Evolutionary conservation across 768 basidiomycete species (phyloP).

Genomic region (Tricholoma hemisulphureum): DNA sequence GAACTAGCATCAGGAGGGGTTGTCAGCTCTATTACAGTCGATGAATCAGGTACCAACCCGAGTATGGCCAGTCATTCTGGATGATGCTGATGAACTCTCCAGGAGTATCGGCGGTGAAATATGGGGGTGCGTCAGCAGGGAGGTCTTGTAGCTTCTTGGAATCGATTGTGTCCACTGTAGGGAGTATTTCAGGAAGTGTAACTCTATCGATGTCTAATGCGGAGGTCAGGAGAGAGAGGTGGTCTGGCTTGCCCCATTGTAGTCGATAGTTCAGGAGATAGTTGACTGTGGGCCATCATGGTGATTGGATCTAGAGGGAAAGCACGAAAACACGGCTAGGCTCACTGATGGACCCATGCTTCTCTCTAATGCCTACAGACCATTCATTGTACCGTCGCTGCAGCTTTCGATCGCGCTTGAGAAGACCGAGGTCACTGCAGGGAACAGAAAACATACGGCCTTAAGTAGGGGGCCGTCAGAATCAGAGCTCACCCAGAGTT

Average conservation of each 20-base stretch:
- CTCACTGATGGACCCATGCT: slow-evolving; percentile 70
- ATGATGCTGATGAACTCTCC: slow-evolving; percentile 64
- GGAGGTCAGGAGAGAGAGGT: slow-evolving; percentile 58
- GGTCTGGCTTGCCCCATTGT: slow-evolving; percentile 74
- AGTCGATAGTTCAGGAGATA: slow-evolving; percentile 69
- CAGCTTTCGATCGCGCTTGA: slow-evolving; percentile 70
- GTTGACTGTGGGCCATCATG: slow-evolving; percentile 43
- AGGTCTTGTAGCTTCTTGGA: slow-evolving; percentile 26
- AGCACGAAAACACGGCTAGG: not conserved
- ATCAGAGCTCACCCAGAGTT: slow-evolving; percentile 61
- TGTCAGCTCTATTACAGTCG: slow-evolving; percentile 4
- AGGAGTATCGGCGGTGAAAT: slow-evolving; percentile 67
- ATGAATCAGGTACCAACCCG: slow-evolving; percentile 43
- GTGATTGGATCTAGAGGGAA: not conserved
- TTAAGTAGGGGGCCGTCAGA: not conserved
- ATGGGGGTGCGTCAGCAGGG: slow-evolving; percentile 42
- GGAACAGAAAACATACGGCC: not conserved
- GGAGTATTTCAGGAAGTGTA: slow-evolving; percentile 1
- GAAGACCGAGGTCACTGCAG: slow-evolving; percentile 72
- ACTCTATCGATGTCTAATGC: slow-evolving; percentile 36
- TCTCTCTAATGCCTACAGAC: slow-evolving; percentile 48
- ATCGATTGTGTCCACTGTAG: not conserved
- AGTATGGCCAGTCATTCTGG: slow-evolving; percentile 89
- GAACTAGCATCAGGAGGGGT: slow-evolving; percentile 53
- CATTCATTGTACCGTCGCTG: slow-evolving; percentile 68